phyloP scores from a whole-genome alignment of 1,284 basidiomycete species.

The Gastroboletus turbinatus region DNA sequence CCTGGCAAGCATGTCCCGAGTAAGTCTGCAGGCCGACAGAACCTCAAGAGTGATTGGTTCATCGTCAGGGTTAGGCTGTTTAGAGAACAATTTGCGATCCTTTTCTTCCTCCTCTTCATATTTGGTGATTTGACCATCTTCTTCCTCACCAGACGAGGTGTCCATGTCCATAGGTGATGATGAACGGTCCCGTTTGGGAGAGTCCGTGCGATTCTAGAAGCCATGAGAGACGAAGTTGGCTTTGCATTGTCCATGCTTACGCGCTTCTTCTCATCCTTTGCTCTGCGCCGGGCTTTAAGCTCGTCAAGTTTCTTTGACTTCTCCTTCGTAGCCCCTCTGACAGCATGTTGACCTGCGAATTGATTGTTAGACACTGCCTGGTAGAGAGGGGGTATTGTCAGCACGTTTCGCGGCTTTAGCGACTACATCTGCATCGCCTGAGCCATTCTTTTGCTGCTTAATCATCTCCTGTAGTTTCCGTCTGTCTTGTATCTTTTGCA shows the following conservation, averaged over 20 bases:
- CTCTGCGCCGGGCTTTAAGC: slow-evolving; percentile 78
- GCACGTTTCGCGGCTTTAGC: slow-evolving; percentile 73
- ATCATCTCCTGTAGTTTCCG: slow-evolving; percentile 77
- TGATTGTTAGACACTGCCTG: slow-evolving; percentile 3
- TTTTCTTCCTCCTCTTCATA: slow-evolving; percentile 69
- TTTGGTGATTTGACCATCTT: slow-evolving; percentile 72
- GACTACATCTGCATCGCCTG: slow-evolving; percentile 57
- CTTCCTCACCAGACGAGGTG: slow-evolving; percentile 68
- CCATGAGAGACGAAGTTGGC: slow-evolving; percentile 6
- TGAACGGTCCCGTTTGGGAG: slow-evolving; percentile 66
- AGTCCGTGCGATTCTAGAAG: slow-evolving; percentile 44
- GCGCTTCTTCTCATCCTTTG: slow-evolving; percentile 74
- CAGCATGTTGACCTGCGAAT: slow-evolving; percentile 64
- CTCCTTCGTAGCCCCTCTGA: slow-evolving; percentile 80
- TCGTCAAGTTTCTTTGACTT: slow-evolving; percentile 81
- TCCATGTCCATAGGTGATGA: slow-evolving; percentile 80
- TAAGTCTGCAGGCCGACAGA: slow-evolving; percentile 57
- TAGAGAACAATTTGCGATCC: slow-evolving; percentile 51
- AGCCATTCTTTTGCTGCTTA: slow-evolving; percentile 55
- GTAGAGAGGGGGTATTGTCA: slow-evolving; percentile 20
- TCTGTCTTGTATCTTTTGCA: slow-evolving; percentile 75
- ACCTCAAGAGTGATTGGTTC: slow-evolving; percentile 55
- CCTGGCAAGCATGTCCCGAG: slow-evolving; percentile 64
- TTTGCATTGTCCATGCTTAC: slow-evolving; percentile 39
- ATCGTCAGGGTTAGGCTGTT: slow-evolving; percentile 47